Conservation (phyloP, 805 yeast genomes). For the Kodamaea jinghongensis region DNA sequence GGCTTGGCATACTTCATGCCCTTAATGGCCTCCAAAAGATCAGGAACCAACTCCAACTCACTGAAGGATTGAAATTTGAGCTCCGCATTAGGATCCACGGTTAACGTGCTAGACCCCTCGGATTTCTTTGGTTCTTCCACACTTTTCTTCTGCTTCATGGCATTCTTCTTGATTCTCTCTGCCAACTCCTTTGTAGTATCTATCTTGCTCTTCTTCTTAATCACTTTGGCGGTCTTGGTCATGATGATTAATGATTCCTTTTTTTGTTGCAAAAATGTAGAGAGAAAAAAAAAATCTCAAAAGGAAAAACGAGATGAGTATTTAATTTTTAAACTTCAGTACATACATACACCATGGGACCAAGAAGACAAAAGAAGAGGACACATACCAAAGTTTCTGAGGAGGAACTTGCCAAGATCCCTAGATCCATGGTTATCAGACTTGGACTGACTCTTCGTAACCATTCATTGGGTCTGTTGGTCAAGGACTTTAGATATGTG, state of each 20-base stretch:
- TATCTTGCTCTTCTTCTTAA: slow-evolving; percentile 24
- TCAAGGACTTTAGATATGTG: slow-evolving; percentile 78
- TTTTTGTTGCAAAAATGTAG: background rate
- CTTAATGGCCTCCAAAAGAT: slow-evolving; percentile 75
- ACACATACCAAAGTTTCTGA: slow-evolving; percentile 70
- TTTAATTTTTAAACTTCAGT: background rate
- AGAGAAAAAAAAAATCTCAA: background rate
- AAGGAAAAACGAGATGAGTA: background rate
- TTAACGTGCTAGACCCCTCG: slow-evolving; percentile 10
- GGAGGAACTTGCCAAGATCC: slow-evolving; percentile 70
- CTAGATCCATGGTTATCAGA: slow-evolving; percentile 91
- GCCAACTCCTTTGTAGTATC: slow-evolving; percentile 50
- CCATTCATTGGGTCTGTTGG: slow-evolving; percentile 80
- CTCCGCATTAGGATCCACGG: slow-evolving; percentile 9
- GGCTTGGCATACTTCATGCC: slow-evolving; percentile 75
- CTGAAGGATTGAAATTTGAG: slow-evolving; percentile 17
- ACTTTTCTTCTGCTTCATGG: slow-evolving; percentile 7
- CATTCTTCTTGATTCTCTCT: slow-evolving; percentile 41
- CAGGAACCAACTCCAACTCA: slow-evolving; percentile 69
- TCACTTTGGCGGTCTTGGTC: no score
- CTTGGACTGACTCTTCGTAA: slow-evolving; percentile 76
- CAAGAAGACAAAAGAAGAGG: slow-evolving; percentile 65
- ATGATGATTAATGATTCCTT: no score
- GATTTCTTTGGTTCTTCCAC: slow-evolving; percentile 9
- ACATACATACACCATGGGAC: no score